phyloP scores from a whole-genome alignment of 768 basidiomycete genomes.

The Lactifluus pinguis region DNA sequence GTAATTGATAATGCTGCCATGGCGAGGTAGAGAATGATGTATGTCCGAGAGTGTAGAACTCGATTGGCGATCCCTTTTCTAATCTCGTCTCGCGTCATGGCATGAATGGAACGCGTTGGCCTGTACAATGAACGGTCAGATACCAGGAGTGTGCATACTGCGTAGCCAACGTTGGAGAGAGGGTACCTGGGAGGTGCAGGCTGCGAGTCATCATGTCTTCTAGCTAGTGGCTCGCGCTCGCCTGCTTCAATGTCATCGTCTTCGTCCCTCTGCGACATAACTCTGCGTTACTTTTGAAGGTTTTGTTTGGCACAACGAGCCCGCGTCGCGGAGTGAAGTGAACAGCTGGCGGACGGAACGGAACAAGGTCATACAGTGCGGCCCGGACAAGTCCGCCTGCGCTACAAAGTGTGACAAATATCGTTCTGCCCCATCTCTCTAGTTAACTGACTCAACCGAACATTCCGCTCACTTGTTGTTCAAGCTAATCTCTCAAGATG shows the following conservation, averaged over 20 bases:
- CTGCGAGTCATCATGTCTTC: slow-evolving; percentile 12
- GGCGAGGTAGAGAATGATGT: slow-evolving; percentile 79
- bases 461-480: slow-evolving; percentile 12
- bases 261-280: slow-evolving; percentile 23
- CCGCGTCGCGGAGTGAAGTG: not conserved
- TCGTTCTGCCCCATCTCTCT: no score
- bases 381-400: not conserved
- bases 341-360: not conserved
- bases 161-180: slow-evolving; percentile 6
- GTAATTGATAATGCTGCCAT: slow-evolving; percentile 85
- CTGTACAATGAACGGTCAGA: slow-evolving; percentile 29
- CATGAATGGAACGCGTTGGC: slow-evolving; percentile 73
- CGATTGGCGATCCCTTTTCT: slow-evolving; percentile 80
- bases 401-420: slow-evolving; percentile 8
- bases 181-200: slow-evolving; percentile 22
- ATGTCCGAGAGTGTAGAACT: slow-evolving; percentile 80
- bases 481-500: slow-evolving; percentile 52
- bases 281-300: not conserved
- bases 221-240: slow-evolving; percentile 26
- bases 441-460: not conserved
- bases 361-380: not conserved
- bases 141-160: slow-evolving; percentile 10
- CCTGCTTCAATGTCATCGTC: slow-evolving; percentile 27
- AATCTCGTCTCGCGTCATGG: slow-evolving; percentile 76
- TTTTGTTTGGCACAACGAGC: not conserved